Evolutionary conservation across 768 basidiomycete species (phyloP).

Genomic region (Auriscalpium vulgare): DNA sequence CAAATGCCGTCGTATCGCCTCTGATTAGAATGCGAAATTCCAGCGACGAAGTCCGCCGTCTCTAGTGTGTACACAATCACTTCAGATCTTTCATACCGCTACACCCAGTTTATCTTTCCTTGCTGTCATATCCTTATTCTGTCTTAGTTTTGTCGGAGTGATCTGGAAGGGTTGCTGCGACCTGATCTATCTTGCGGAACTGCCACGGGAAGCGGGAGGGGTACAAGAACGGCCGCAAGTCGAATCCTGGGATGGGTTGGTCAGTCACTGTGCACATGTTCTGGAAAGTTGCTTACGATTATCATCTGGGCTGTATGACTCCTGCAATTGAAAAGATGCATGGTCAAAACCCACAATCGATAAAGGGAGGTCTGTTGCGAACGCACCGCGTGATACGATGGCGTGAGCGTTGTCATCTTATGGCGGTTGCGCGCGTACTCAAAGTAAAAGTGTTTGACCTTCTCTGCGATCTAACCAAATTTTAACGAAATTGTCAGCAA

Average conservation of each 20-base stretch:
- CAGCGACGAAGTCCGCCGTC: no score
- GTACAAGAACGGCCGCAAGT: conserved; percentile 93
- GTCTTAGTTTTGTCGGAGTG: conserved; percentile 33
- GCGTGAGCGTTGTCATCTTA: conserved; percentile 97
- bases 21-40: no score
- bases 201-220: conserved; percentile 95
- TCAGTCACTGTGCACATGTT: conserved; percentile 5
- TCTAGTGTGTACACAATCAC: no score
- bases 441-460: conserved; percentile 96
- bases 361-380: background rate
- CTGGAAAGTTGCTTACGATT: conserved; percentile 55
- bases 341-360: background rate
- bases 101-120: no score
- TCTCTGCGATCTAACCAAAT: conserved; percentile 76
- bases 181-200: conserved; percentile 89
- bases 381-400: conserved; percentile 82
- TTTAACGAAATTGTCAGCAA: conserved; percentile 1
- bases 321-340: conserved; percentile 36
- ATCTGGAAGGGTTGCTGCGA: conserved; percentile 71
- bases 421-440: conserved; percentile 95
- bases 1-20: no score
- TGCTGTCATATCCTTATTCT: background rate
- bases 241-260: conserved; percentile 57
- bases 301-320: conserved; percentile 94
- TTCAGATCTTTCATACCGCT: no score